These are phyloP conservation scores for Durio zibethinus DNA, from an alignment of 345 rosid species.

Conservation along the genomic window DNA sequence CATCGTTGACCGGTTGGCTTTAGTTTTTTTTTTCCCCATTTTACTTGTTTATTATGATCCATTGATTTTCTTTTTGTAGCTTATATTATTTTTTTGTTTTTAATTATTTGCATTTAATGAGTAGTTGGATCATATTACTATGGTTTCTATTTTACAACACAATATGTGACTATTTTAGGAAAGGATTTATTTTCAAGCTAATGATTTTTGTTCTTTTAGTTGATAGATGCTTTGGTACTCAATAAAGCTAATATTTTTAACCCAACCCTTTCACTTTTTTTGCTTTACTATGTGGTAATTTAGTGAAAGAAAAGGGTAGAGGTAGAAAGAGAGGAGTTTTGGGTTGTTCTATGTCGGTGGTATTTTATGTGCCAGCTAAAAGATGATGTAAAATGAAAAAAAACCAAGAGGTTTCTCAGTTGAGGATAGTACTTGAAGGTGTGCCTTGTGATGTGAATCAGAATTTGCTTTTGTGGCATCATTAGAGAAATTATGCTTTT, in stretches of 20 bases:
- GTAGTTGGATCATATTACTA: not conserved
- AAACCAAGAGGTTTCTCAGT: not conserved
- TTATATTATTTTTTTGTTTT: not conserved
- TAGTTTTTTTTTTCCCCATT: not conserved
- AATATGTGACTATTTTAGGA: not conserved
- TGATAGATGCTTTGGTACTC: not conserved
- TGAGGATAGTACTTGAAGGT: not conserved
- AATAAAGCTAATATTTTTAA: not conserved
- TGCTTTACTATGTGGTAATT: not conserved
- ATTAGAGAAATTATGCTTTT: constrained; percentile 22
- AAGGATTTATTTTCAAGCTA: constrained; percentile 1
- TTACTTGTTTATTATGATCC: constrained; percentile 2
- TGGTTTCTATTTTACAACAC: not conserved
- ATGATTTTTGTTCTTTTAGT: not conserved
- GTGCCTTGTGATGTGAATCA: constrained; percentile 18
- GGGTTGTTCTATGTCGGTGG: not conserved
- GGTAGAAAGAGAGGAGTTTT: not conserved
- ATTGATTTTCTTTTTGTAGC: not conserved
- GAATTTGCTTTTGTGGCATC: constrained; percentile 11
- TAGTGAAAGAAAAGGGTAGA: not conserved
- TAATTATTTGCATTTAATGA: not conserved
- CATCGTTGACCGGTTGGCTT: constrained; percentile 34
- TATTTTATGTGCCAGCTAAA: not conserved
- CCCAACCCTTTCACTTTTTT: not conserved
- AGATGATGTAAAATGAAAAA: not conserved